These are phyloP conservation scores for Lepidium africanum DNA, from an alignment of 345 rosid species.

Conservation along the genomic window DNA sequence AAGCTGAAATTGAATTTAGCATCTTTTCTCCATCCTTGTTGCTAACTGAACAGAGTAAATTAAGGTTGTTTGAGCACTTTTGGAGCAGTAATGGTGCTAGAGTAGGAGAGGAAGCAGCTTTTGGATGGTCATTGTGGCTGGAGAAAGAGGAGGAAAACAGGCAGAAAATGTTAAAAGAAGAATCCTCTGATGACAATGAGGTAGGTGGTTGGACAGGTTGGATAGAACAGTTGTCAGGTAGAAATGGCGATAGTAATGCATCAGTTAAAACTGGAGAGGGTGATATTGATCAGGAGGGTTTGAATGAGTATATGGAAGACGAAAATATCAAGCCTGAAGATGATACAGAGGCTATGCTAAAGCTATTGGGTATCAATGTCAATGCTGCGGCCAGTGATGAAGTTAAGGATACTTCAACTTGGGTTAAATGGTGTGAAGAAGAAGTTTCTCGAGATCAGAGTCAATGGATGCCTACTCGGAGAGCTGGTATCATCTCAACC, in stretches of 20 bases:
- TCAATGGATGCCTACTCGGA: slow-evolving; percentile 88
- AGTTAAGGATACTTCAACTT: slow-evolving; percentile 69
- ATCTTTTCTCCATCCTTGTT: slow-evolving; percentile 77
- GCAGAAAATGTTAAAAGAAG: slow-evolving; percentile 58
- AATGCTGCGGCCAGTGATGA: slow-evolving; percentile 52
- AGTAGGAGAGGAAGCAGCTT: slow-evolving; percentile 94
- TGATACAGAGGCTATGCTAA: slow-evolving; percentile 76
- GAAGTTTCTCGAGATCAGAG: slow-evolving; percentile 64
- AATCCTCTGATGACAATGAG: slow-evolving; percentile 43
- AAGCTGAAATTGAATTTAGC: slow-evolving; percentile 88
- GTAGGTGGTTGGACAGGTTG: slow-evolving; percentile 99
- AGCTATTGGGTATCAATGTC: slow-evolving; percentile 70
- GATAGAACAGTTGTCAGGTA: slow-evolving; percentile 60
- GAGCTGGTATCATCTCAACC: slow-evolving; percentile 39
- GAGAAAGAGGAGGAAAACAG: slow-evolving; percentile 93
- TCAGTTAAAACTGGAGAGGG: slow-evolving; percentile 29
- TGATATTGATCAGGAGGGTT: slow-evolving; percentile 28
- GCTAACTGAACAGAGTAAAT: slow-evolving; percentile 65
- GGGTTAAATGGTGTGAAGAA: slow-evolving; percentile 86
- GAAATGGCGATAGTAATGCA: slow-evolving; percentile 28
- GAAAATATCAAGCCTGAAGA: slow-evolving; percentile 60
- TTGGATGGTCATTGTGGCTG: slow-evolving; percentile 88
- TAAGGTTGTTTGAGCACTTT: slow-evolving; percentile 87
- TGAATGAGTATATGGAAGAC: slow-evolving; percentile 40
- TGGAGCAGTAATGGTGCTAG: slow-evolving; percentile 81